Percentiles rank a stretch among this genome's conserved stretches.
phyloP scores from a whole-genome alignment of 1,284 basidiomycete genomes.

The Cerioporus squamosus region DNA sequence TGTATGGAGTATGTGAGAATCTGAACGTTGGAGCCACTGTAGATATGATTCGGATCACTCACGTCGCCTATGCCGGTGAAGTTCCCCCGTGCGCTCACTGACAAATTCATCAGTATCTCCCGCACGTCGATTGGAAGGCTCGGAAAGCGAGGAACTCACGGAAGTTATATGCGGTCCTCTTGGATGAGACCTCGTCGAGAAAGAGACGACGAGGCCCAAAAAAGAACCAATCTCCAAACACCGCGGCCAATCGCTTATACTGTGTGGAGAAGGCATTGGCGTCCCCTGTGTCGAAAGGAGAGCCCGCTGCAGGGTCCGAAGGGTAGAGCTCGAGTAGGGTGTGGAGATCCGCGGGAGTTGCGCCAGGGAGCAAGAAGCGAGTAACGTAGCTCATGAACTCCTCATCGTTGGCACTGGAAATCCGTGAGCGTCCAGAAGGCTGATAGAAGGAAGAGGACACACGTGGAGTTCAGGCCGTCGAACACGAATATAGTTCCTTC shows the following conservation, averaged over 20 bases:
- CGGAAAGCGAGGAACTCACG: slow-evolving; percentile 33
- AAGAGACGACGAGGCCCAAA: slow-evolving; percentile 45
- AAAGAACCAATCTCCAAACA: slow-evolving; percentile 53
- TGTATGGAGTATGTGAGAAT: neutral
- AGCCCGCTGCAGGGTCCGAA: slow-evolving; percentile 46
- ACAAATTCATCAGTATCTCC: neutral
- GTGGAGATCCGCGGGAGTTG: slow-evolving; percentile 32
- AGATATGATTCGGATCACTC: no score
- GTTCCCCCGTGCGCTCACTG: slow-evolving; percentile 50
- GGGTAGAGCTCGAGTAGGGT: slow-evolving; percentile 46
- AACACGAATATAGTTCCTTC: slow-evolving; percentile 34
- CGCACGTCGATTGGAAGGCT: no score
- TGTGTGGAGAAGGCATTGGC: slow-evolving; percentile 49
- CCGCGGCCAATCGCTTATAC: slow-evolving; percentile 54
- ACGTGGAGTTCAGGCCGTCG: slow-evolving; percentile 28
- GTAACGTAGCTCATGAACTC: slow-evolving; percentile 5
- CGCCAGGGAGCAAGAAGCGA: slow-evolving; percentile 37
- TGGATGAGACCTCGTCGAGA: slow-evolving; percentile 38
- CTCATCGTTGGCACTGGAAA: neutral
- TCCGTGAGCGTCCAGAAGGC: neutral
- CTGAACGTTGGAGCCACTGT: neutral
- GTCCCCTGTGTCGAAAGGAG: slow-evolving; percentile 52
- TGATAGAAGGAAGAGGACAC: neutral
- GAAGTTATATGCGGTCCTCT: slow-evolving; percentile 51
- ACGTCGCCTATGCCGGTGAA: slow-evolving; percentile 41